These are phyloP conservation scores for Cladophialophora exuberans DNA, from an alignment of 2,329 filamentous ascomycete genomes.

Conservation along the genomic window DNA sequence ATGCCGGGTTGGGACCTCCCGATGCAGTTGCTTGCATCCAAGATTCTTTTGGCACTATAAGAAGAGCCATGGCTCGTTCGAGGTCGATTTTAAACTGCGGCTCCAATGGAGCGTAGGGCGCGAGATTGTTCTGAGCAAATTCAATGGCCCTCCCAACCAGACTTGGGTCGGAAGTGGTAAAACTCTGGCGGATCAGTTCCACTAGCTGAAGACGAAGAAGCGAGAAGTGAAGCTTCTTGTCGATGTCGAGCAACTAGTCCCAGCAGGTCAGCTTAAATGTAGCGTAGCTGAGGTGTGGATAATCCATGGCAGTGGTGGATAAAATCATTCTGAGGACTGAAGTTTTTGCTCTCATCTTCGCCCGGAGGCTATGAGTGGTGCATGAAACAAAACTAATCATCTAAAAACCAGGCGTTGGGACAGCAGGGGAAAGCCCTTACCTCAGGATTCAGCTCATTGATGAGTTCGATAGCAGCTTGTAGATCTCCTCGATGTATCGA, in stretches of 20 bases:
- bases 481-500: constrained; percentile 86
- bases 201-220: constrained; percentile 89
- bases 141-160: constrained; percentile 80
- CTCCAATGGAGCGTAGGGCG: constrained; percentile 81
- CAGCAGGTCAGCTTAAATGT: constrained; percentile 9
- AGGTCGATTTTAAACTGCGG: constrained; percentile 81
- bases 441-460: constrained; percentile 90
- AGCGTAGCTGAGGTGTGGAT: constrained; percentile 4
- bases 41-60: constrained; percentile 79
- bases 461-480: constrained; percentile 77
- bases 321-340: constrained; percentile 86
- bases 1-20: constrained; percentile 3
- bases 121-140: constrained; percentile 86
- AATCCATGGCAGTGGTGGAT: constrained; percentile 30
- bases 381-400: constrained; percentile 99
- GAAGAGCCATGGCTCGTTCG: constrained; percentile 87
- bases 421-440: constrained; percentile 59
- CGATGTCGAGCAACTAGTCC: constrained; percentile 78
- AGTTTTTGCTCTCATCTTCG: constrained; percentile 88
- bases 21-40: constrained; percentile 59
- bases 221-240: constrained; percentile 84
- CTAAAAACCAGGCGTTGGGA: constrained; percentile 48
- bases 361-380: constrained; percentile 97
- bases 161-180: constrained; percentile 60
- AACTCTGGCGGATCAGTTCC: constrained; percentile 78